These are phyloP conservation scores for Acanthamoeba sp. DNA, from an alignment of 208 protist species.

Conservation along the genomic window DNA sequence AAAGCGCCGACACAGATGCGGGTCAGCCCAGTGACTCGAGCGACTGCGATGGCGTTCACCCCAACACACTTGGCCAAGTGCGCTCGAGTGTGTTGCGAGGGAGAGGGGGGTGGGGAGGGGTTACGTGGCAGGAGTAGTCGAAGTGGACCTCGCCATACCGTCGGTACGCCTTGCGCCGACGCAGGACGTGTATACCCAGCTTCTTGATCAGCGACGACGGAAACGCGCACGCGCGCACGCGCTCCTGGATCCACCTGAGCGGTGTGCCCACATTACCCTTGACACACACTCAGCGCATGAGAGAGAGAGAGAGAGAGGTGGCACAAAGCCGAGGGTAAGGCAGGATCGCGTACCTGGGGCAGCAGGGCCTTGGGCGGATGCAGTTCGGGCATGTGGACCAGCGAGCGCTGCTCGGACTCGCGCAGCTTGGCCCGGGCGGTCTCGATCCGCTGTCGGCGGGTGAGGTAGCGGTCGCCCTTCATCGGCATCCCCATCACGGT, in stretches of 20 bases:
- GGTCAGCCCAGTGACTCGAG: no score
- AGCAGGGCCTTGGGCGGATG: conserved; percentile 1
- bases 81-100: no score
- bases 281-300: background rate
- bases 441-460: background rate
- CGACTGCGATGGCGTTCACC: no score
- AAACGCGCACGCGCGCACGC: background rate
- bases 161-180: background rate
- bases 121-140: background rate
- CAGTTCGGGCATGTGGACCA: background rate
- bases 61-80: no score
- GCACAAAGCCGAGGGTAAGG: background rate
- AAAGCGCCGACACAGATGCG: no score
- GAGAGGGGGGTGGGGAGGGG: background rate
- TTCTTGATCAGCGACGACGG: conserved; percentile 9
- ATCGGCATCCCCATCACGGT: background rate
- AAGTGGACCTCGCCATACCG: conserved; percentile 32
- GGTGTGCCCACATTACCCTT: conserved; percentile 52
- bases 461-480: background rate
- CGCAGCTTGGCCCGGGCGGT: background rate
- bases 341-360: background rate
- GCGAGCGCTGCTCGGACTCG: background rate
- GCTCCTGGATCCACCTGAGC: conserved; percentile 26
- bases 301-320: background rate
- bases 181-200: conserved; percentile 9